phyloP scores from a whole-genome alignment of 257 asterid species.

The Catharanthus roseus region DNA sequence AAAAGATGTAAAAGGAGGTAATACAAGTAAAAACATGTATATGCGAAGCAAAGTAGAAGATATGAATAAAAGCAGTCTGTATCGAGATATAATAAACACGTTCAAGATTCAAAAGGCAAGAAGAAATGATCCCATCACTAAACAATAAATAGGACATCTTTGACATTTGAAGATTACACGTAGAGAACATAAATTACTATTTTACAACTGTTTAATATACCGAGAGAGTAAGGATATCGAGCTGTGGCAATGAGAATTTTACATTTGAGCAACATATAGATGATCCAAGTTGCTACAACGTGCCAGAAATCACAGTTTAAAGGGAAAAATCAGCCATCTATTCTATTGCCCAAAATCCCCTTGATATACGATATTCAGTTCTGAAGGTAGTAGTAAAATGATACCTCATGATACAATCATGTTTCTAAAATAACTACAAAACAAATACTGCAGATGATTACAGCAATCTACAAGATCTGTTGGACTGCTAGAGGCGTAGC shows the following conservation, averaged over 20 bases:
- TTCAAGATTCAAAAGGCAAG: background rate
- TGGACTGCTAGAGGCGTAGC: conserved; percentile 19
- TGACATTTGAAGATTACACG: background rate
- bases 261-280: conserved; percentile 5
- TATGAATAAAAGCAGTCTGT: background rate
- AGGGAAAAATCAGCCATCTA: background rate
- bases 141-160: background rate
- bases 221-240: background rate
- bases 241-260: background rate
- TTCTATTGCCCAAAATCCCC: background rate
- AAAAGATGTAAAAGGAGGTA: background rate
- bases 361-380: background rate
- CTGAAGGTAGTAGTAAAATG: conserved; percentile 2
- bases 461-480: background rate
- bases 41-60: background rate
- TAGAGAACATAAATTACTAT: background rate
- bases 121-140: background rate
- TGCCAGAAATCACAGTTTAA: background rate
- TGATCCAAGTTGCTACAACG: background rate
- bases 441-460: background rate
- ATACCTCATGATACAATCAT: background rate
- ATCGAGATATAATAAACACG: background rate
- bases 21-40: background rate
- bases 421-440: conserved; percentile 3
- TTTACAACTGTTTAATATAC: background rate